Base-by-base conservation (phyloP, 495 filamentous ascomycete species). In the Penicillium cosmopolitanum region DNA sequence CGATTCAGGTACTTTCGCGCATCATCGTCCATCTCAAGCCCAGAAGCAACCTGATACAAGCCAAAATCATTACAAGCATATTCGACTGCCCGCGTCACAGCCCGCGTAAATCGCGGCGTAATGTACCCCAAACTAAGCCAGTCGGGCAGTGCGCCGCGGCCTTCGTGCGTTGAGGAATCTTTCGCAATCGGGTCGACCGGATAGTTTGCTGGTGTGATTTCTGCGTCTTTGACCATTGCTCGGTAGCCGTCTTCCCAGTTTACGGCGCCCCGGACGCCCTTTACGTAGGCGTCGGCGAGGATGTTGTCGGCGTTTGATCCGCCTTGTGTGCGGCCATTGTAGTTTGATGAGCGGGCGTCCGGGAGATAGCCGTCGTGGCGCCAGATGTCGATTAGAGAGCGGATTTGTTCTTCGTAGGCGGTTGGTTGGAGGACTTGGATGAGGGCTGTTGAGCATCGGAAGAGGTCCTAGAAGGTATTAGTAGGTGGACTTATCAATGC, bases 281-380 rank as follows among this genome's bases (percentile, higher is more conserved):
- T 91, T 35, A 91, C 83, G 60, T 86, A 91, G 2, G 88, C 87
- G 64, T 92, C 89, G 1, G 88, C 89, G 23, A 92, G 80, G 8
- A 92, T 77, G 58, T 88, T 90, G 68, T 92, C 89, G 1, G 84
- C 84, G 60, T 91, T 90, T 7, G 84, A 89, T 8, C 89, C 89
- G 7, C 88, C 91, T 73, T 92, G 89, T 2, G 80, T 81, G 12
- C 82, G 79, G 47, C 89, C 89, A 58, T 90, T 92, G 72, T 81
- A 90, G 68, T 90, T 89, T 12, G 83, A 87, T 5, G 84, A 87
- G n/a, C 85, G 81, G 2, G 72, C 84, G 61, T 89, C 86, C 2
- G 87, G 85, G 55, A 87, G 69, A 63, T 81, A 90, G 9, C 88
- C 88, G 11, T 88, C 87, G 60, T 85, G 74, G 8, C 84, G 75